Percentiles rank a stretch among this genome's conserved stretches.
Conservation (phyloP, 345 rosid genomes). For the Lepidium didymum region DNA sequence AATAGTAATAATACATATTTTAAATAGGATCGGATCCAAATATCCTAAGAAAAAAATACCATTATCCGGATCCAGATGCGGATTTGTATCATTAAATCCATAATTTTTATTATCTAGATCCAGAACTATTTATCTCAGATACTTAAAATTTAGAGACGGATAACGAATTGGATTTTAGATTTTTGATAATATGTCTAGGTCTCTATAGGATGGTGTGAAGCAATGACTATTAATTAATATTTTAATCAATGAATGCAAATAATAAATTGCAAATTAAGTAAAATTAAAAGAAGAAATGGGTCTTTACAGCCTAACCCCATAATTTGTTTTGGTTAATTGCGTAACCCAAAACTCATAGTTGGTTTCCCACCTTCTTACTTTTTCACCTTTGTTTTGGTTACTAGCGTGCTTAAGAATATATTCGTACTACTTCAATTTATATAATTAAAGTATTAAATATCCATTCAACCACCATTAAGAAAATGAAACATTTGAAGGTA, state of each 20-base stretch:
- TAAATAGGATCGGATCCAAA: too few species aligned
- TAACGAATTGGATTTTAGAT: too few species aligned
- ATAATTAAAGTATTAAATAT: slow-evolving; percentile 9
- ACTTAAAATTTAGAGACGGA: too few species aligned
- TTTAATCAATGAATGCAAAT: slow-evolving; percentile 8
- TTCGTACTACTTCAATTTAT: slow-evolving; percentile 16
- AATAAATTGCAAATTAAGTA: background rate
- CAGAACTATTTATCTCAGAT: too few species aligned
- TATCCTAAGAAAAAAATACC: too few species aligned
- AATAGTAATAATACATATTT: too few species aligned
- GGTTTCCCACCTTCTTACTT: slow-evolving; percentile 19
- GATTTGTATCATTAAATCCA: too few species aligned
- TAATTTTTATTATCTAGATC: too few species aligned
- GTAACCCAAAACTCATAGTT: slow-evolving; percentile 9
- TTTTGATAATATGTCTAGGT: slow-evolving; percentile 10
- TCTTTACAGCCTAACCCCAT: slow-evolving; percentile 24
- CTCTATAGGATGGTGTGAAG: slow-evolving; percentile 1
- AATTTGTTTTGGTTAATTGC: background rate
- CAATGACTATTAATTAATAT: slow-evolving; percentile 5
- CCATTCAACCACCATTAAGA: slow-evolving; percentile 8
- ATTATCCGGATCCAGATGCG: too few species aligned
- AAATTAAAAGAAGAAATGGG: slow-evolving; percentile 3
- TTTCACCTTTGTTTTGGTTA: slow-evolving; percentile 2
- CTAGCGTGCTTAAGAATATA: slow-evolving; percentile 21
- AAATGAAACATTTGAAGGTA: background rate